Base-by-base conservation (phyloP, 106 monocot genomes). In the Dioscorea dumetorum region DNA sequence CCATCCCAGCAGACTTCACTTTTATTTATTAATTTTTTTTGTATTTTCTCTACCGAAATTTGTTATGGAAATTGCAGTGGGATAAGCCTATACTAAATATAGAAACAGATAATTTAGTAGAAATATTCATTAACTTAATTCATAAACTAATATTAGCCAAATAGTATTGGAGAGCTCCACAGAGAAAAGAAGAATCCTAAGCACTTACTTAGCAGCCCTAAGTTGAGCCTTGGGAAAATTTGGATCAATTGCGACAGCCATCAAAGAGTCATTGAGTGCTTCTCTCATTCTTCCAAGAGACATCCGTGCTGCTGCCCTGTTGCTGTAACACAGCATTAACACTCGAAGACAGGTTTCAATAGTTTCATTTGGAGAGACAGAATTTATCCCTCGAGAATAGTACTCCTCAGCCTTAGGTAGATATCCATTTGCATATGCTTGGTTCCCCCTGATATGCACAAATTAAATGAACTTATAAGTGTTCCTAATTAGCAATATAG, bases 251-350 rank as follows among this genome's bases (percentile, higher is more conserved):
- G 76, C 82, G 75, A 68, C 33, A 60, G 99, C 93, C 50, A 80
- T 73, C 66, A 71, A 75, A 60, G 93, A 90, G 60, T 99, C 99
- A 57, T 32, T 53, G 50, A 99, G 78, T 24, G 99, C 99, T 76
- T 90, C 99, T 73, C 87, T 84, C 70, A 87, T 73, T 77, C 89
- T 90, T 50, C 87, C 93, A 83, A 89, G 80, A 49, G 85, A 90
- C 90, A 99, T 93, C 41, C 87, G 67, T 48, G 93, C 73, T 61
- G 93, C 99, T 23, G 99, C 99, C 74, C 99, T 93, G 79, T 99
- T 99, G 68, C 99, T 93, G 73, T 85, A 93, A 69, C 99, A 99
- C 22, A 99, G 76, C 81, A 87, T 85, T 67, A 93, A 73, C 9
- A 81, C 84, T 13, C 49, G 70, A 13, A 48, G 67, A 65, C 77